These are phyloP conservation scores for Sporothrix inflata DNA, from an alignment of 2,329 filamentous ascomycete species.

Conservation along the genomic window DNA sequence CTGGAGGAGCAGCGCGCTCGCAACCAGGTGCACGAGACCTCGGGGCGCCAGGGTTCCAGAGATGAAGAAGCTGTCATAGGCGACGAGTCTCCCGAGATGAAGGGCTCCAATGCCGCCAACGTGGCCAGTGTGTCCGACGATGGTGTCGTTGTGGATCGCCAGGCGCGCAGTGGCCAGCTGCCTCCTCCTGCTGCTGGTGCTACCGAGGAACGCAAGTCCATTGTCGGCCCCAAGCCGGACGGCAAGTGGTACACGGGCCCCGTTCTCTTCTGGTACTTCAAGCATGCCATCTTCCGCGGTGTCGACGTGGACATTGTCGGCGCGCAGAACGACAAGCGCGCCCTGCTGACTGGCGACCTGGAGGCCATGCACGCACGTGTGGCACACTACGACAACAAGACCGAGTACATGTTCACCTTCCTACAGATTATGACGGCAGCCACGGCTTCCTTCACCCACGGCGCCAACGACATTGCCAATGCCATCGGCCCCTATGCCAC, in stretches of 20 bases:
- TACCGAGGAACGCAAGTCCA: conserved; percentile 29
- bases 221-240: conserved; percentile 47
- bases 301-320: conserved; percentile 49
- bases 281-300: conserved; percentile 53
- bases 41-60: neutral
- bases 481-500: conserved; percentile 66
- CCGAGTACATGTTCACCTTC: conserved; percentile 64
- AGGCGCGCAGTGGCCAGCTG: neutral
- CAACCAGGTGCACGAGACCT: neutral
- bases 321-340: conserved; percentile 42
- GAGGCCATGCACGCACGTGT: conserved; percentile 60
- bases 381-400: conserved; percentile 63
- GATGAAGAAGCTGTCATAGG: conserved; percentile 32
- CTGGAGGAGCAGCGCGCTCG: conserved; percentile 43
- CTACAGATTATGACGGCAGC: conserved; percentile 63
- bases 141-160: neutral
- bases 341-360: conserved; percentile 55
- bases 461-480: conserved; percentile 68
- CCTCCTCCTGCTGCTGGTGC: neutral
- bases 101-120: neutral
- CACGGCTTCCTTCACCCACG: conserved; percentile 67
- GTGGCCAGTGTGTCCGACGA: neutral
- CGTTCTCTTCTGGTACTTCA: conserved; percentile 51
- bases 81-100: conserved; percentile 15
- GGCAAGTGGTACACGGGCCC: conserved; percentile 49